phyloP scores from a whole-genome alignment of 2,329 filamentous ascomycete species.

The Immersiporthe knoxdaviesiana region DNA sequence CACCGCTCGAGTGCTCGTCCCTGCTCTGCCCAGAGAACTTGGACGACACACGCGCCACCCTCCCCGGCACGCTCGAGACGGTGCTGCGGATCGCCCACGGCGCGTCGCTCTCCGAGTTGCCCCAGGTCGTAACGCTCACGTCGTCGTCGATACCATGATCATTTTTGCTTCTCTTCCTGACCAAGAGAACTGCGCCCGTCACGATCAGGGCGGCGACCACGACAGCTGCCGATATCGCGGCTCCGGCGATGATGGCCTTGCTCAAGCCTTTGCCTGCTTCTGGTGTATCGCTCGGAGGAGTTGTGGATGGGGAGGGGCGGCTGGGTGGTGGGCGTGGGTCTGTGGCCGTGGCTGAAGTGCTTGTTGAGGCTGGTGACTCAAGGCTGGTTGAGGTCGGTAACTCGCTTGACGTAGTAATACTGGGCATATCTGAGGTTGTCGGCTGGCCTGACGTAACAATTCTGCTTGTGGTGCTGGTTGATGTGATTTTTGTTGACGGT shows the following conservation, averaged over 20 bases:
- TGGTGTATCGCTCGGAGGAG: neutral
- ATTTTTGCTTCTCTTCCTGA: neutral
- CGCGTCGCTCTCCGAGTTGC: constrained; percentile 7
- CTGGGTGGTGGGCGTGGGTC: neutral
- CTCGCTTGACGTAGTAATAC: neutral
- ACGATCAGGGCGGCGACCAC: neutral
- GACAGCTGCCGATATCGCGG: neutral
- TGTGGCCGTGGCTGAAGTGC: neutral
- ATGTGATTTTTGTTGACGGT: neutral
- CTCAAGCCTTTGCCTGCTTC: neutral
- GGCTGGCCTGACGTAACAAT: neutral
- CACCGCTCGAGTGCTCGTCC: neutral
- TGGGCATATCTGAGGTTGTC: neutral
- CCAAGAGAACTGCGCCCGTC: neutral
- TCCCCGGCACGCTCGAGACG: neutral
- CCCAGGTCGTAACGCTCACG: constrained; percentile 11
- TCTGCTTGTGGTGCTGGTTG: neutral
- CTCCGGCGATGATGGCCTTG: neutral
- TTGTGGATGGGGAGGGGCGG: neutral
- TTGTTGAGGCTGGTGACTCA: neutral
- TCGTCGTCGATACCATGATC: neutral
- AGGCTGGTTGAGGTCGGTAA: neutral
- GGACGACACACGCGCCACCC: neutral
- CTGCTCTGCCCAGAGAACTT: neutral
- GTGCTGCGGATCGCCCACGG: constrained; percentile 9